Base-by-base conservation (phyloP, 2,329 filamentous ascomycete species). In the Alternaria gaisen region DNA sequence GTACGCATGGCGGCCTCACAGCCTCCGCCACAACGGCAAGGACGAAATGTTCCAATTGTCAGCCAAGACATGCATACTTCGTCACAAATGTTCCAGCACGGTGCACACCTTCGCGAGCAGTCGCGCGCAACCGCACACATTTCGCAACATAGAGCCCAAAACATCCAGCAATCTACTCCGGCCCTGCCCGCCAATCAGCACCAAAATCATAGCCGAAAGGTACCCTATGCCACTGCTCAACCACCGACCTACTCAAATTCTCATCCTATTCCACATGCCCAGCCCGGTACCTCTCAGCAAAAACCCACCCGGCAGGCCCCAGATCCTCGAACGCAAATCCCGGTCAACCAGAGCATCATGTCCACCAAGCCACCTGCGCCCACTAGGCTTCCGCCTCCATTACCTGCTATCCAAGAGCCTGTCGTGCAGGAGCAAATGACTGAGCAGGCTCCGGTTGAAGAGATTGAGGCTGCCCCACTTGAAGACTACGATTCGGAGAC, bases 401-500 rank as follows among this genome's bases (percentile, higher is more conserved):
- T 42, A 6, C 63, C 38, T 12, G 26, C 46, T 4, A 63, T 61
- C 7, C 20, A 47, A 9, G 58, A 65, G 10, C 64, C 60, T 41
- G n/a, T 58, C 20, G 43, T 54, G 14, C 51, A 63, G 20, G 51
- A 63, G 22, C 61, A 56, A 28, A 38, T 42, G 16, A 41, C 47
- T 10, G 65, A 71, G 38, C 51, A 59, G 56, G 28, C 38, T 16
- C 46, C 48, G 5, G 12, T 55, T 16, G 58, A 62, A 34, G 68
- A 67, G 6, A 26, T 40, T n/a, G 38, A 63, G 14, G 34, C 12
- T 26, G 54, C 16, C 10, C 61, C 61, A 10, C n/a, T 63, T 30
- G 61, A 61, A 24, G 85, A 87, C 68, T 86, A 87, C 61, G 80
- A 83, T 3, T 72, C 71, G 2, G 74, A 81, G 18, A 64, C 77